These are phyloP conservation scores for Boletus subparvulus DNA, from an alignment of 768 basidiomycete genomes.

Conservation along the genomic window DNA sequence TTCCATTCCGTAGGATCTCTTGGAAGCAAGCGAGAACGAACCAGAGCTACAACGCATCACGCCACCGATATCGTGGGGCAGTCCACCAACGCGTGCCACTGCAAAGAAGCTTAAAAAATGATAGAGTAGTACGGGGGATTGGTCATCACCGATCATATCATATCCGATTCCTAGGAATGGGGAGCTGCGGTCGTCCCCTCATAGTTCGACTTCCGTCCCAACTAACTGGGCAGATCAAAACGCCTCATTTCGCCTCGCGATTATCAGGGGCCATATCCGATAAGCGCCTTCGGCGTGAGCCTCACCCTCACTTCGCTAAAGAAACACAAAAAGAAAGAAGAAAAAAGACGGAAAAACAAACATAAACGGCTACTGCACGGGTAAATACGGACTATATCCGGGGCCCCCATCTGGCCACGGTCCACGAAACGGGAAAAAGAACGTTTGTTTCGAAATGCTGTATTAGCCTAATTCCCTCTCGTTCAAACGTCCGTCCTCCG, in stretches of 20 bases:
- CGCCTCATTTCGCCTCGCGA: not conserved
- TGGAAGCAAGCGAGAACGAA: not conserved
- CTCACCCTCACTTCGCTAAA: constrained; percentile 22
- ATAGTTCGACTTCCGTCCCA: not conserved
- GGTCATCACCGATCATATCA: not conserved
- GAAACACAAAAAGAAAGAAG: not conserved
- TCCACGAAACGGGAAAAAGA: not conserved
- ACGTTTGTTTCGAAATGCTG: constrained; percentile 2
- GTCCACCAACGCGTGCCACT: not conserved
- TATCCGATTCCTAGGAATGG: not conserved
- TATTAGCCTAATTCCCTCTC: constrained; percentile 6
- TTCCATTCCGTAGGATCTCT: not conserved
- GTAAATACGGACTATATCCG: constrained; percentile 8
- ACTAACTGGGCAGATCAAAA: not conserved
- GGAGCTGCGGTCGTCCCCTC: too few species aligned
- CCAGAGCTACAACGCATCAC: not conserved
- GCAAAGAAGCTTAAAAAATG: not conserved
- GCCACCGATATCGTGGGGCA: not conserved
- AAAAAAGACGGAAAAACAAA: not conserved
- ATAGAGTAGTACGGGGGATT: not conserved
- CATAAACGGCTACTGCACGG: not conserved
- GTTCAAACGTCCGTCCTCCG: constrained; percentile 10
- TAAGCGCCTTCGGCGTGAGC: constrained; percentile 11
- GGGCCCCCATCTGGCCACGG: not conserved
- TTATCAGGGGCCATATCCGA: not conserved